Evolutionary conservation across 805 yeast species (phyloP), one percentile per base, ranked within the genome.

Genomic region (Starmerella roubikii): DNA sequence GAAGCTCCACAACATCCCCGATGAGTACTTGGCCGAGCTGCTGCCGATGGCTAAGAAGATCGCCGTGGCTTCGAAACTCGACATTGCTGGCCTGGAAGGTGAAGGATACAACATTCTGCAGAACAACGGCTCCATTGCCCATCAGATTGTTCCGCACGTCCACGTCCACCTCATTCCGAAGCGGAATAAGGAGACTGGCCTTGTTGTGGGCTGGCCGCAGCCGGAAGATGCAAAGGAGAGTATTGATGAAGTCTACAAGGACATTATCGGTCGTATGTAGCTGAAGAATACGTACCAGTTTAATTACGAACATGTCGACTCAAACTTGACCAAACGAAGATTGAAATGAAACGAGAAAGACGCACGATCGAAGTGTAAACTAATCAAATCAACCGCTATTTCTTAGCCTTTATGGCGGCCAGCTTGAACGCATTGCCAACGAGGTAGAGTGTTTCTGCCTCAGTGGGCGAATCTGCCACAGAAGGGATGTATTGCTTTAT

Each of bases 111-210:
- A 88, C 56, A 58, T 88, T 17, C 65, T 88, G 49, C 97, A 86
- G 61, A 91, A 88, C 68, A 91, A 88, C 52, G 97, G 97, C 35
- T 65, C 82, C 56, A 76, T 86, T 54, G 98, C 97, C 11, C 97
- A 91, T 57, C 98, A 88, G 65, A 78, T 71, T 40, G 97, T 91
- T 41, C 91, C 81, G 50, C 98, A 88, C 58, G 96, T 91, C 42
- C 98, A 88, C 59, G 81, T 91, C 71, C 98, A 88, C 59, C 73
- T 88, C 59, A 88, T 88, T 56, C 98, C 98, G 36, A 88, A 88
- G 70, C 70, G 69, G 42, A 77, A 76, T 52, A 64, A 60, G 2
- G 68, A 69, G 30, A 66, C 86, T 16, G 98, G 98, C 1, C 68
- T 88, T 47, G 69, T 68, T 26, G 84, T 88, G 24, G 94, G 91